Conservation (phyloP, 192 early-diverging fungal genomes). For the Podila horticola region DNA sequence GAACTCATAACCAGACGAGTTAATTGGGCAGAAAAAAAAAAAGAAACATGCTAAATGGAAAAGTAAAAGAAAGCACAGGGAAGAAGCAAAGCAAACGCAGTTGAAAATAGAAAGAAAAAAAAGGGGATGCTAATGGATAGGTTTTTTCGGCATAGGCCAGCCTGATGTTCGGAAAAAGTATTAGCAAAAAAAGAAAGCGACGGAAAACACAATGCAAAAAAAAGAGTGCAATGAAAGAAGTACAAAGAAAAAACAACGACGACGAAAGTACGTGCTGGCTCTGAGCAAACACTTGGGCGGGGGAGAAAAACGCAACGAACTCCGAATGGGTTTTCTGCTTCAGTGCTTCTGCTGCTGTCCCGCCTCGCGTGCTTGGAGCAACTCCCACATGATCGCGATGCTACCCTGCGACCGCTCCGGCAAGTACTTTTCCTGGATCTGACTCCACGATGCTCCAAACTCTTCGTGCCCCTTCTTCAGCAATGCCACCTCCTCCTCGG, state of each 20-base stretch:
- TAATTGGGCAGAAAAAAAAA: neutral
- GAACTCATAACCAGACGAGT: too few relatives aligned
- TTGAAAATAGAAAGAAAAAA: neutral
- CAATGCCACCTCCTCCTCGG: constrained; percentile 28
- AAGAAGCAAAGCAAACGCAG: neutral
- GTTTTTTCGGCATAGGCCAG: neutral
- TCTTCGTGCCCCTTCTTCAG: constrained; percentile 34
- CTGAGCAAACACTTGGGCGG: neutral
- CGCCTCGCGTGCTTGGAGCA: constrained; percentile 34
- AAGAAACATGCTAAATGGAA: neutral
- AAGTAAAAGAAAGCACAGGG: neutral
- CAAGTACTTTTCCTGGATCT: constrained; percentile 51
- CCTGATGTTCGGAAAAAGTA: constrained; percentile 7
- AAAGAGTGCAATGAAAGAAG: neutral
- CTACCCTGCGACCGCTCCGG: constrained; percentile 44
- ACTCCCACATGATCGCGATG: constrained; percentile 48
- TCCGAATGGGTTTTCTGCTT: neutral
- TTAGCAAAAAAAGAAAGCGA: neutral
- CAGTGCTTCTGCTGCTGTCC: constrained; percentile 22
- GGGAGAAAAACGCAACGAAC: neutral
- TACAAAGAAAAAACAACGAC: neutral
- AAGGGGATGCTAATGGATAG: neutral
- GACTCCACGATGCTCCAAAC: constrained; percentile 40
- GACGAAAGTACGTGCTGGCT: neutral
- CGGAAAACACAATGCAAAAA: constrained; percentile 5